A percentile compares a stretch with the other conserved stretches of the same genome.
Evolutionary conservation across 1,284 basidiomycete genomes (phyloP).

Genomic region (Malassezia japonica): DNA sequence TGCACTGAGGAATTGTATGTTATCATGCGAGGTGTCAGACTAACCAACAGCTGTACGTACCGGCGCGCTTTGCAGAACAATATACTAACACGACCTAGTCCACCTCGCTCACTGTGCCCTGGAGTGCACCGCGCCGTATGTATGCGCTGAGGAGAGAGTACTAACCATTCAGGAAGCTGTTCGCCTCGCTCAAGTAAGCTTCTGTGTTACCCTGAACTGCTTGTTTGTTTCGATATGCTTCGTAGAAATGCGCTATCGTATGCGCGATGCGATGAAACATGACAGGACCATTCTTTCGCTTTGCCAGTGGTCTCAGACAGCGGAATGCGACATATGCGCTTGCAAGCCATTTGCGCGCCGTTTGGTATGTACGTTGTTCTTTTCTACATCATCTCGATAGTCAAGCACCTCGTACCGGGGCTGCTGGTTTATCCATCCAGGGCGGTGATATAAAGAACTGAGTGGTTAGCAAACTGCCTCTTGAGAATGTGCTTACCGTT

Average conservation of each 20-base stretch:
- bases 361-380: too few relatives aligned
- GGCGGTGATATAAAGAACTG: constrained; percentile 24
- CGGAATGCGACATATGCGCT: too few relatives aligned
- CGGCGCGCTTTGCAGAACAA: not conserved
- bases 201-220: not conserved
- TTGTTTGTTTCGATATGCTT: not conserved
- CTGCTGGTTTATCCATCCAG: constrained; percentile 8
- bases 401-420: too few relatives aligned
- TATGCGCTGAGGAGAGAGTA: not conserved
- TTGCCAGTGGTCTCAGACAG: too few relatives aligned
- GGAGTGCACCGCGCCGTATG: constrained; percentile 39
- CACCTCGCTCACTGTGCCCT: constrained; percentile 43
- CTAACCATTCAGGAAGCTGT: constrained; percentile 27
- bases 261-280: too few relatives aligned
- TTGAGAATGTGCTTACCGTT: constrained; percentile 61
- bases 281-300: too few relatives aligned
- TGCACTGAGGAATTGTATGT: constrained; percentile 49
- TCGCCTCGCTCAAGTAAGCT: constrained; percentile 25
- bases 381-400: too few relatives aligned
- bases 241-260: too few relatives aligned
- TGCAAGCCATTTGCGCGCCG: too few relatives aligned
- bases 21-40: not conserved
- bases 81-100: constrained; percentile 19
- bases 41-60: constrained; percentile 14
- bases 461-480: not conserved